phyloP scores from a whole-genome alignment of 1,284 basidiomycete species.

The Cryptococcus hybrid region DNA sequence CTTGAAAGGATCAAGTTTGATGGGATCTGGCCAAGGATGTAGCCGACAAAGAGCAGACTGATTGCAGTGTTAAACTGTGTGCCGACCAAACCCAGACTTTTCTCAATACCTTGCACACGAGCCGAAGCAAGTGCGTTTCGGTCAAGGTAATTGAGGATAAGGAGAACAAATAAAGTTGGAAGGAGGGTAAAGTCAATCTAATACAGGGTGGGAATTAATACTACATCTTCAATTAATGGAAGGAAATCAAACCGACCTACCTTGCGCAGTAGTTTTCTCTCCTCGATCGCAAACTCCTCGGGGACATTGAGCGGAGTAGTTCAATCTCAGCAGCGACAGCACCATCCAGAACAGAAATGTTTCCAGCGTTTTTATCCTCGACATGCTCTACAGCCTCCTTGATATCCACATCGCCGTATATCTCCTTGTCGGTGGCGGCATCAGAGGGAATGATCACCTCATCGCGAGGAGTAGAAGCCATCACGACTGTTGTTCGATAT shows the following conservation, averaged over 20 bases:
- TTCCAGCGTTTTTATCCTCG: neutral
- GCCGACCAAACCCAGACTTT: conserved; percentile 25
- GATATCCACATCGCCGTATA: conserved; percentile 1
- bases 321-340: conserved; percentile 21
- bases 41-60: conserved; percentile 45
- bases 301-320: conserved; percentile 9
- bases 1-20: conserved; percentile 17
- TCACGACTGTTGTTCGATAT: no score
- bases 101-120: conserved; percentile 34
- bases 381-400: conserved; percentile 3
- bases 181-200: conserved; percentile 25
- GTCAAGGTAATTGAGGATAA: conserved; percentile 44
- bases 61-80: conserved; percentile 39
- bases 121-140: conserved; percentile 40
- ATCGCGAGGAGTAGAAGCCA: no score
- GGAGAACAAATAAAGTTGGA: conserved; percentile 29
- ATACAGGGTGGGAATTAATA: neutral
- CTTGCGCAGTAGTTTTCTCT: conserved; percentile 30
- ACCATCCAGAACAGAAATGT: neutral
- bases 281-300: conserved; percentile 16
- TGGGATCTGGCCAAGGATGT: conserved; percentile 40
- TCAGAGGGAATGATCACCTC: no score
- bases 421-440: neutral
- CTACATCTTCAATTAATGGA: neutral
- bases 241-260: conserved; percentile 1